These are phyloP conservation scores for Cymodocea nodosa DNA, from an alignment of 116 monocot genomes.

Conservation along the genomic window DNA sequence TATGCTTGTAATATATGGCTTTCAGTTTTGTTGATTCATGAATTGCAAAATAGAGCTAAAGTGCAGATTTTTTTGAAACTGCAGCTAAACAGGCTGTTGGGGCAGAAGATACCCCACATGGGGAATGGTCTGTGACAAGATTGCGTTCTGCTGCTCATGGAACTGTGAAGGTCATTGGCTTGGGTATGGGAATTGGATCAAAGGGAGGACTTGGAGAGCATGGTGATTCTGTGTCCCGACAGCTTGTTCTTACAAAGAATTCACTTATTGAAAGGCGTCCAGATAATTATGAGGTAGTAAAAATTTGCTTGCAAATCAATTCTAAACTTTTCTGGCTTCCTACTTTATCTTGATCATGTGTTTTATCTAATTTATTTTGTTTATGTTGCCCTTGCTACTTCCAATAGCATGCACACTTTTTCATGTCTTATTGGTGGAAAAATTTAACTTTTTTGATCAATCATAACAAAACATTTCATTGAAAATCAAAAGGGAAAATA, in stretches of 20 bases:
- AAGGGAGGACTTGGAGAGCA: constrained; percentile 95
- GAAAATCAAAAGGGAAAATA: too few relatives aligned
- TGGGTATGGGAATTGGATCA: constrained; percentile 82
- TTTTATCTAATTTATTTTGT: too few relatives aligned
- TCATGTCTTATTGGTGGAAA: too few relatives aligned
- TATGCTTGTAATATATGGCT: too few relatives aligned
- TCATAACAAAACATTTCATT: too few relatives aligned
- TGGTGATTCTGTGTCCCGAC: constrained; percentile 88
- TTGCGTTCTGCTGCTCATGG: constrained; percentile 94
- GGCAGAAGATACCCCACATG: constrained; percentile 82
- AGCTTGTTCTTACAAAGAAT: constrained; percentile 84
- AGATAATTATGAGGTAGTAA: constrained; percentile 86
- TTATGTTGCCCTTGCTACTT: too few relatives aligned
- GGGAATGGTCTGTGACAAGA: constrained; percentile 87
- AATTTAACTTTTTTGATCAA: too few relatives aligned
- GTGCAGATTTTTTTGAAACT: constrained; percentile 4
- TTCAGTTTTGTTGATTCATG: background rate
- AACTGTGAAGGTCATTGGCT: constrained; percentile 43
- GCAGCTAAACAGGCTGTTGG: constrained; percentile 98
- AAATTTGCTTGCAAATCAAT: background rate
- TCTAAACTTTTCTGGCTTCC: background rate
- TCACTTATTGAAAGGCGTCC: constrained; percentile 95
- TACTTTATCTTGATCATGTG: background rate
- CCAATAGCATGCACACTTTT: too few relatives aligned
- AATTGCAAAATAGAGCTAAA: too few relatives aligned